A percentile compares a stretch with the other conserved stretches of the same genome.
Evolutionary conservation across 2,329 filamentous ascomycete species (phyloP).

Genomic region (Ustulina deusta): DNA sequence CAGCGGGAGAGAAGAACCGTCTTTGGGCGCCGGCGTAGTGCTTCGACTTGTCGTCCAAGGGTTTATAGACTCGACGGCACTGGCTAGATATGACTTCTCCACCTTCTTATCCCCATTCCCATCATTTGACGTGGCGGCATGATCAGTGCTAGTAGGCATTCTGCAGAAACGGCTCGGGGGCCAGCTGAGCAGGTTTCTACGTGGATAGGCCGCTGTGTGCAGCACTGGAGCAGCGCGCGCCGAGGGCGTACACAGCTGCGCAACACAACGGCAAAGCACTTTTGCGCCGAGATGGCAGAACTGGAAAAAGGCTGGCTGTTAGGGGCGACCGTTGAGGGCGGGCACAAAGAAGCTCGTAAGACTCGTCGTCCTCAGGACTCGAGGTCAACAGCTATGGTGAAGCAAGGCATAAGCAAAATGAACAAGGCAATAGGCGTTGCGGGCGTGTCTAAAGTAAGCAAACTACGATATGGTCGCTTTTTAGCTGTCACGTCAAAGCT

Average conservation of each 20-base stretch:
- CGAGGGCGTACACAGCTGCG: slow-evolving; percentile 17
- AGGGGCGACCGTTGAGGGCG: not conserved
- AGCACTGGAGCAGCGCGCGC: slow-evolving; percentile 9
- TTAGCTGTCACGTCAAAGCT: slow-evolving; percentile 14
- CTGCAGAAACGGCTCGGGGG: slow-evolving; percentile 38
- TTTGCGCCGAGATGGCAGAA: slow-evolving; percentile 23
- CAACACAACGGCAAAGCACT: slow-evolving; percentile 12
- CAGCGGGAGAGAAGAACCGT: slow-evolving; percentile 49
- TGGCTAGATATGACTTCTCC: slow-evolving; percentile 69
- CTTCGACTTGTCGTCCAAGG: slow-evolving; percentile 67
- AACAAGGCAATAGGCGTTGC: not conserved
- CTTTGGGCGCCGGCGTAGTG: slow-evolving; percentile 61
- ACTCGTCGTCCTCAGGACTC: slow-evolving; percentile 5
- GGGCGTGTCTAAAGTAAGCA: not conserved
- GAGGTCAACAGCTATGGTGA: slow-evolving; percentile 6
- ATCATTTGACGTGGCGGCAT: slow-evolving; percentile 35
- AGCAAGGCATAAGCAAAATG: slow-evolving; percentile 10
- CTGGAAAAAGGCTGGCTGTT: slow-evolving; percentile 2
- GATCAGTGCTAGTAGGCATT: slow-evolving; percentile 46
- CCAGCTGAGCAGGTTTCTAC: slow-evolving; percentile 42
- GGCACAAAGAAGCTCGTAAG: not conserved
- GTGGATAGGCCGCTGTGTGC: slow-evolving; percentile 6
- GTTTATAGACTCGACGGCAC: slow-evolving; percentile 72
- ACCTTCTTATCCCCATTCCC: slow-evolving; percentile 44
- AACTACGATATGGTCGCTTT: not conserved